Evolutionary conservation across 2,329 filamentous ascomycete species (phyloP), one percentile per base, ranked within the genome.

Genomic region (Microascus cirrosus): DNA sequence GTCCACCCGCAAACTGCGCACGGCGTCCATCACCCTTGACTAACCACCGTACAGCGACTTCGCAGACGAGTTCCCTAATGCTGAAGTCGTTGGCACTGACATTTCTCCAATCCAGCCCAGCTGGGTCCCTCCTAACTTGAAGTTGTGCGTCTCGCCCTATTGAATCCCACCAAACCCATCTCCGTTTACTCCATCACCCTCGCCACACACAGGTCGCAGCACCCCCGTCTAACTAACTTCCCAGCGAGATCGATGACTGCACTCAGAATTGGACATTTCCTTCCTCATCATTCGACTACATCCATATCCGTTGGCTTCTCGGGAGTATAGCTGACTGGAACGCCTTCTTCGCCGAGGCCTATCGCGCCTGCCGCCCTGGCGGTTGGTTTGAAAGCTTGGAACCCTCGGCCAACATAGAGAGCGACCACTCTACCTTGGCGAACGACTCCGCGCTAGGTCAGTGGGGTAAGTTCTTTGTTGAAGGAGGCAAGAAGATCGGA

Each of bases 241-340:
- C 39, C 80, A 1, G 79, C 52, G 64, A 71, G n/a, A 67, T 74
- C 58, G 72, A 68, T 48, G 71, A 68, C 60, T 66, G 57, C 59
- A 65, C 58, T 39, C 65, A 52, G 28, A 63, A 67, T 0, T 84
- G 82, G 81, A 71, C 80, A 0, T 65, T 64, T 32, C 60, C 65
- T 7, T 63, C 68, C 2, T 65, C 74, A 36, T 64, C 74, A 61
- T 76, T 85, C 63, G 82, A 86, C 68, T 79, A 79, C 60, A 77
- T 86, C 59, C 83, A 85, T 67, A 76, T 80, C 2, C 76, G 79
- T 4, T 65, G 81, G 62, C 74, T 87, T 69, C 72, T 74, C 2
- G 84, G 84, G 22, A 75, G 77, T 53, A 78, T 86, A 61, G 67
- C 72, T 0, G 77, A 83, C 61, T 87, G 83, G 71, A 71, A 73